A percentile compares a stretch with the other conserved stretches of the same genome.
Evolutionary conservation across 495 filamentous ascomycete genomes (phyloP).

Genomic region (Hypoxylon trugodes): DNA sequence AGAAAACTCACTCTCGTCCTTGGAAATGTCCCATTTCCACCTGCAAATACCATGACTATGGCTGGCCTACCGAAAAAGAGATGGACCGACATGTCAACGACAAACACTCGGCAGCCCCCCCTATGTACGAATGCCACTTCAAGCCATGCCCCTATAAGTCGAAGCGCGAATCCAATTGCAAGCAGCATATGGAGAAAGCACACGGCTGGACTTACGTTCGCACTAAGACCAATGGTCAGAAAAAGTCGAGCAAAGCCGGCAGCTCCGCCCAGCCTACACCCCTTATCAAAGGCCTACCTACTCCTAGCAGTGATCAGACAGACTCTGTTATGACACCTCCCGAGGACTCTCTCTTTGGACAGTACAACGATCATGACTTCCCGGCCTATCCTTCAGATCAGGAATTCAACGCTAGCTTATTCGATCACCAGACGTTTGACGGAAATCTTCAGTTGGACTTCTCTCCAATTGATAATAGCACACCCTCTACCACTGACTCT

Average conservation of each 20-base stretch:
- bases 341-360: conserved; percentile 47
- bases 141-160: conserved; percentile 89
- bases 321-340: conserved; percentile 54
- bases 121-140: conserved; percentile 83
- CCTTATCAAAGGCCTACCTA: conserved; percentile 63
- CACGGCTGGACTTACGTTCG: conserved; percentile 90
- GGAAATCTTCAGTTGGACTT: conserved; percentile 58
- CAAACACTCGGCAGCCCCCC: conserved; percentile 83
- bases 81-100: conserved; percentile 94
- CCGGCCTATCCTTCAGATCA: conserved; percentile 50
- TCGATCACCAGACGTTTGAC: conserved; percentile 44
- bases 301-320: conserved; percentile 54
- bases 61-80: conserved; percentile 98
- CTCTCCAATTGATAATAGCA: conserved; percentile 57
- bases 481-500: conserved; percentile 57
- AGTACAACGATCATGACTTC: conserved; percentile 50
- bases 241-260: conserved; percentile 54
- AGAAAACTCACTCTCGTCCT: conserved; percentile 95
- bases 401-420: conserved; percentile 45
- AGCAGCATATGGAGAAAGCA: conserved; percentile 99
- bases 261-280: conserved; percentile 62
- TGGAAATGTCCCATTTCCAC: conserved; percentile 84
- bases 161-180: conserved; percentile 97
- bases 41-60: conserved; percentile 87
- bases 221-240: conserved; percentile 87